Evolutionary conservation across 2,329 filamentous ascomycete genomes (phyloP).

Genomic region (Thielaviopsis populi): DNA sequence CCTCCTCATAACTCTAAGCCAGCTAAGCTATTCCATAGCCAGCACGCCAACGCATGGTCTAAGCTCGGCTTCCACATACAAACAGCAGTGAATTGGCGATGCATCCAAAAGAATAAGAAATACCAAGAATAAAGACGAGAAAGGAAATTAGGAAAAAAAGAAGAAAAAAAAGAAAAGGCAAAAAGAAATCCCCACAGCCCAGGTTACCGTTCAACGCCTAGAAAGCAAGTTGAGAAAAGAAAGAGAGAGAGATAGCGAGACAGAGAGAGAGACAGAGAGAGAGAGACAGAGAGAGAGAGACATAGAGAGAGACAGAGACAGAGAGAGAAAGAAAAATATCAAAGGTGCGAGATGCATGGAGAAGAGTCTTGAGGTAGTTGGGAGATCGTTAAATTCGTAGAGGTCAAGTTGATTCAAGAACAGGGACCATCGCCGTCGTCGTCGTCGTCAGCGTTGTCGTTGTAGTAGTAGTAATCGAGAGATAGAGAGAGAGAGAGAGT

Average conservation of each 20-base stretch:
- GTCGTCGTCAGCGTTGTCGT: neutral
- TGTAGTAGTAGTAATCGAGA: no score
- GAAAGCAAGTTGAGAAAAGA: conserved; percentile 9
- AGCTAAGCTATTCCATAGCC: neutral
- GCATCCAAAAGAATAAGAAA: neutral
- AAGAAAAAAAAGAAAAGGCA: neutral
- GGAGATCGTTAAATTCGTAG: conserved; percentile 2
- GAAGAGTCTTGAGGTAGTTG: neutral
- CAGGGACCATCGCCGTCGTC: neutral
- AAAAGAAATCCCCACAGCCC: neutral
- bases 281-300: neutral
- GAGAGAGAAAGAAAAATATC: neutral
- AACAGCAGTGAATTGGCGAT: neutral
- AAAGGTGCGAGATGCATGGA: neutral
- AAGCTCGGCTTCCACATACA: neutral
- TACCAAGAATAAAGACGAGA: neutral
- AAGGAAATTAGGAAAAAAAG: conserved; percentile 1
- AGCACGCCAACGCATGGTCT: neutral
- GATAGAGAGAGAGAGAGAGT: no score
- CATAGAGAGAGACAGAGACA: neutral
- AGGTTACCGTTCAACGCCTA: conserved; percentile 11
- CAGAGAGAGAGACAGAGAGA: neutral
- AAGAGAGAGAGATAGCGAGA: conserved; percentile 1
- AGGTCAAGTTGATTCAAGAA: neutral
- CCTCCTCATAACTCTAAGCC: neutral